A percentile compares a stretch with the other conserved stretches of the same genome.
These are phyloP conservation scores for Sporothrix schenckii DNA, from an alignment of 2,329 filamentous ascomycete species.

Conservation along the genomic window DNA sequence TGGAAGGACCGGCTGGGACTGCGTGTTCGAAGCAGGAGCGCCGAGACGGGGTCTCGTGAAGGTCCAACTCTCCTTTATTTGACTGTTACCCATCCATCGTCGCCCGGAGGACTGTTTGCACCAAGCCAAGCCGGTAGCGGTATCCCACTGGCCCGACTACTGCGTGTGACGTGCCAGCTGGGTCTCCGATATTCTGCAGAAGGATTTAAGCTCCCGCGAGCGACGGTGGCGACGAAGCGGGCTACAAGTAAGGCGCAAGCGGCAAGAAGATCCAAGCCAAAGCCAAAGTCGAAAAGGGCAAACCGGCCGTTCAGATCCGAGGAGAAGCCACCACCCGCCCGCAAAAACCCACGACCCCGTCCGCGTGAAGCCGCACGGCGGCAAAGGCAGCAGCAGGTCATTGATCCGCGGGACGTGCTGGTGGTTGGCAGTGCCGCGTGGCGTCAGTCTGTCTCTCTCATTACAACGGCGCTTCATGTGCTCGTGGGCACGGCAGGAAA, in stretches of 20 bases:
- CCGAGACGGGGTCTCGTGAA: background rate
- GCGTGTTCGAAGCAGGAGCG: background rate
- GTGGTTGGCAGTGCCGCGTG: background rate
- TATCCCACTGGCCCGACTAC: conserved; percentile 34
- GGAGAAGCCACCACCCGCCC: background rate
- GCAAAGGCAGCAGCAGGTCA: background rate
- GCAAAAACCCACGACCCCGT: background rate
- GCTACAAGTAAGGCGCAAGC: background rate
- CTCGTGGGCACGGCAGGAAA: conserved; percentile 16
- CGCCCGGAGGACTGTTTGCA: conserved; percentile 31
- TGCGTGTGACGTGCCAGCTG: conserved; percentile 32
- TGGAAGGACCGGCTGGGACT: conserved; percentile 30
- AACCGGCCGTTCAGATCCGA: background rate
- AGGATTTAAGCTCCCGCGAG: background rate
- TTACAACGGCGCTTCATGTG: conserved; percentile 25
- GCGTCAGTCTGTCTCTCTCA: background rate
- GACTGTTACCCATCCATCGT: conserved; percentile 29
- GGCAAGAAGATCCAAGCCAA: background rate
- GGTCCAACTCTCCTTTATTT: conserved; percentile 17
- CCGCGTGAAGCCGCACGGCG: background rate
- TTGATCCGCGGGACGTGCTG: background rate
- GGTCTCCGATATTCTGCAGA: background rate
- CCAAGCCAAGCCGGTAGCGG: conserved; percentile 10
- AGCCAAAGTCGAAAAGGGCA: background rate
- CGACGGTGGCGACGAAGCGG: background rate